phyloP scores from a whole-genome alignment of 208 protist genomes.

The Acanthamoeba divionensis region DNA sequence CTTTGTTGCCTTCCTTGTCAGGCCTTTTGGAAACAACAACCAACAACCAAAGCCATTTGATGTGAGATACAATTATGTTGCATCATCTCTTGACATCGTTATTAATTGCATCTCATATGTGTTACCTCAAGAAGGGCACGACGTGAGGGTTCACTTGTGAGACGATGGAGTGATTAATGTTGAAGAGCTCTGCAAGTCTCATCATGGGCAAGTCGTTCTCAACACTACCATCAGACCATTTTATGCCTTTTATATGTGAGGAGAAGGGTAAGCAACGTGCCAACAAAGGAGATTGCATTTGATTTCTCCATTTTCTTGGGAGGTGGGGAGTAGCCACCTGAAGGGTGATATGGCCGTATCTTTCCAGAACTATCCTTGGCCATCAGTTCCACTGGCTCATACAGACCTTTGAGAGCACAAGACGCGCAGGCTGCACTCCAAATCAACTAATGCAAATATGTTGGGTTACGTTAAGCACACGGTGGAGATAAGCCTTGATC shows the following conservation, averaged over 20 bases:
- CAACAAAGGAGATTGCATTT: neutral
- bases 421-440: slow-evolving; percentile 61
- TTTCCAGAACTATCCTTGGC: slow-evolving; percentile 36
- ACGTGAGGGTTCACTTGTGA: slow-evolving; percentile 75
- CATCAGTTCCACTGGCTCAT: slow-evolving; percentile 64
- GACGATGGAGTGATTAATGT: slow-evolving; percentile 80
- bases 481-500: neutral
- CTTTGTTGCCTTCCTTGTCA: neutral
- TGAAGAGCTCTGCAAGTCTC: slow-evolving; percentile 77
- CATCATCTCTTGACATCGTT: neutral
- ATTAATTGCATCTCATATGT: neutral
- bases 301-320: neutral
- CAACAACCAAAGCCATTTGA: neutral
- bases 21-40: too few relatives aligned
- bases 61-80: neutral
- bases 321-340: neutral
- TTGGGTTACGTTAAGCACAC: neutral
- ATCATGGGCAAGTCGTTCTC: slow-evolving; percentile 73
- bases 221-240: slow-evolving; percentile 57
- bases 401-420: slow-evolving; percentile 58
- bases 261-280: neutral
- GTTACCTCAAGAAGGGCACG: slow-evolving; percentile 65
- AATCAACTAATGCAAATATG: slow-evolving; percentile 44
- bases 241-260: neutral
- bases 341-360: neutral